Conservation (phyloP, 805 yeast species). For the Wickerhamomyces chaumierensis region DNA sequence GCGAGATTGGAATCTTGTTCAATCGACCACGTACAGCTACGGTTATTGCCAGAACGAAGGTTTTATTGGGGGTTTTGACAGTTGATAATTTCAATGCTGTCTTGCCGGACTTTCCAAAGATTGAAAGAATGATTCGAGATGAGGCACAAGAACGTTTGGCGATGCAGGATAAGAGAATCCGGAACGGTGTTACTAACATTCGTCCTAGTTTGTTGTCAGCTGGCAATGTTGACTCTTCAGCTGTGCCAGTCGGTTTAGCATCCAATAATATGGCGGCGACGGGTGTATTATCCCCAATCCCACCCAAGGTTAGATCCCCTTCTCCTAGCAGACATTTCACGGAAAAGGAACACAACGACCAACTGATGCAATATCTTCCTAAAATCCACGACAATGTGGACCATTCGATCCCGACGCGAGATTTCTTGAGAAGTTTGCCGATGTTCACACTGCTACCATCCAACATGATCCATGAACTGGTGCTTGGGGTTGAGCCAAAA, state of each 20-base stretch:
- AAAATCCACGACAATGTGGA: slow-evolving; percentile 31
- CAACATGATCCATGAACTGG: slow-evolving; percentile 50
- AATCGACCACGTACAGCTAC: slow-evolving; percentile 74
- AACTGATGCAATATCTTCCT: no score
- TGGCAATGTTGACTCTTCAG: slow-evolving; percentile 2
- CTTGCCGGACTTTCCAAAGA: slow-evolving; percentile 48
- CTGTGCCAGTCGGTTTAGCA: slow-evolving; percentile 8
- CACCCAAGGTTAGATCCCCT: slow-evolving; percentile 18
- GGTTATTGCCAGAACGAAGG: slow-evolving; percentile 58
- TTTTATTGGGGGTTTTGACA: slow-evolving; percentile 57
- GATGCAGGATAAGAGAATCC: slow-evolving; percentile 52
- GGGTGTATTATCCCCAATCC: slow-evolving; percentile 24
- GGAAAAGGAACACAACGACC: neutral
- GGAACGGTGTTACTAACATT: slow-evolving; percentile 26
- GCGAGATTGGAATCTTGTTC: slow-evolving; percentile 69
- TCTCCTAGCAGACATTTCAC: no score
- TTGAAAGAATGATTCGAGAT: slow-evolving; percentile 61
- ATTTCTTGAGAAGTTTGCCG: slow-evolving; percentile 45
- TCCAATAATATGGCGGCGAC: slow-evolving; percentile 23
- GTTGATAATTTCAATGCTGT: slow-evolving; percentile 50
- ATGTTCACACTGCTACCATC: slow-evolving; percentile 47
- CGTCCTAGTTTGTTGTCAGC: slow-evolving; percentile 9
- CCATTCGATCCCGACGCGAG: slow-evolving; percentile 44
- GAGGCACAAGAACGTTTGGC: slow-evolving; percentile 73
- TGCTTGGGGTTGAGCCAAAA: slow-evolving; percentile 49